Base-by-base conservation (phyloP, 345 rosid genomes). In the Aethionema arabicum region DNA sequence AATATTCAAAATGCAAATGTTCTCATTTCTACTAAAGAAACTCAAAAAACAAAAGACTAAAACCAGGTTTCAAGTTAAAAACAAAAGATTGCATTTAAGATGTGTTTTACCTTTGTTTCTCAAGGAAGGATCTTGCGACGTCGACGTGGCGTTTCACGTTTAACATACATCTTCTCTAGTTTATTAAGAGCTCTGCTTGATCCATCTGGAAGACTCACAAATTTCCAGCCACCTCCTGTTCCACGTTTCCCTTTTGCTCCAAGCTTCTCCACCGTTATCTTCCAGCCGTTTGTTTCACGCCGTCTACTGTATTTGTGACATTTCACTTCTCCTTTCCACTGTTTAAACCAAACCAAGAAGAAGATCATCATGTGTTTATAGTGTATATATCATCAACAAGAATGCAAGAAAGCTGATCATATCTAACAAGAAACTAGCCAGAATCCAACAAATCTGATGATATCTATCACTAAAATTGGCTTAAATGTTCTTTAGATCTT, bases 221-320 rank as follows among this genome's bases (percentile, higher is more conserved):
- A 93, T 77, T 85, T 89, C 99, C 97, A 92, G 32, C 99, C 96
- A 7, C 95, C 97, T 15, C 97, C 95, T 0, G 75, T 77, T 71
- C 99, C 97, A 5, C 95, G 88, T 73, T 85, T 93, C 39, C 96
- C 99, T 52, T 61, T 52, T 6, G 80, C 12, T 54, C 99, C 99
- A 39, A 93, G 32, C 74, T 90, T 93, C 75, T 90, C 97, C 13
- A 90, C 90, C 2, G 90, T 85, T 63, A 85, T 74, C 57, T 79
- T 83, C 99, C 99, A 93, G 39, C 97, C 99, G 8, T 82, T 79
- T n/a, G 77, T 37, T 21, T 91, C 63, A 9, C 97, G 93, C 5
- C 90, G 76, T 66, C 96, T 80, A 44, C 99, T 93, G 70, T 93
- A 87, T 58, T 79, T 87, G 81, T 93, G 97, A 75, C 87, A 76